A percentile compares a stretch with the other conserved stretches of the same genome.
phyloP scores from a whole-genome alignment of 2,329 filamentous ascomycete genomes.

The Daldinia sp. region DNA sequence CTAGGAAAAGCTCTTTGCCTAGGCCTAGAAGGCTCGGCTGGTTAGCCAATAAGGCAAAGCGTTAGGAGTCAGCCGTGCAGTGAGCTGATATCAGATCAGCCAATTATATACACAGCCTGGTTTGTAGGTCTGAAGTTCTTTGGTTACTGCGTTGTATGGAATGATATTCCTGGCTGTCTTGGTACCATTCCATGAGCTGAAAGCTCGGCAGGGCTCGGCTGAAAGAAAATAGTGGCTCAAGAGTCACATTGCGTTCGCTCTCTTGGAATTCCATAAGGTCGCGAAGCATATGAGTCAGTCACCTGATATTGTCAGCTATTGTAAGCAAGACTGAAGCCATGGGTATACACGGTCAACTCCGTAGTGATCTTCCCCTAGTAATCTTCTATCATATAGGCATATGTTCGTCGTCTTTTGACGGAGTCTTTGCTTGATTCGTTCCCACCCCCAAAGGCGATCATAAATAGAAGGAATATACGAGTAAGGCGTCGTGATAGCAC shows the following conservation, averaged over 20 bases:
- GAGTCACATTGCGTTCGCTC: not conserved
- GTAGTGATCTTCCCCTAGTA: not conserved
- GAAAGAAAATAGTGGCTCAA: not conserved
- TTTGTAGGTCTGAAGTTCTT: not conserved
- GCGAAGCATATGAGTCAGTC: not conserved
- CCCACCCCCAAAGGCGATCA: too few species aligned
- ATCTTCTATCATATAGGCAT: not conserved
- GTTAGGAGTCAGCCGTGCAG: not conserved
- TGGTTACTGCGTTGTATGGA: not conserved
- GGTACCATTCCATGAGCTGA: not conserved
- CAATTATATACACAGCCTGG: not conserved
- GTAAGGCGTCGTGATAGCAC: too few species aligned
- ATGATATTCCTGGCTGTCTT: not conserved
- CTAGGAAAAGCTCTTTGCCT: not conserved
- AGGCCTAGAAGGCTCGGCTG: not conserved
- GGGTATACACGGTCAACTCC: not conserved
- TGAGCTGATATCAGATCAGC: not conserved
- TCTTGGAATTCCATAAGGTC: not conserved
- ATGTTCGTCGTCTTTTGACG: not conserved
- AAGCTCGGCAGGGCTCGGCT: not conserved
- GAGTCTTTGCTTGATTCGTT: not conserved
- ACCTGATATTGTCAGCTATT: conserved; percentile 4
- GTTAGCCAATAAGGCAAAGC: not conserved
- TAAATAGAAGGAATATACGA: not conserved
- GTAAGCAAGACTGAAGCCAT: not conserved